Base-by-base conservation (phyloP, 2,329 filamentous ascomycete species). In the Colletotrichum camelliae region DNA sequence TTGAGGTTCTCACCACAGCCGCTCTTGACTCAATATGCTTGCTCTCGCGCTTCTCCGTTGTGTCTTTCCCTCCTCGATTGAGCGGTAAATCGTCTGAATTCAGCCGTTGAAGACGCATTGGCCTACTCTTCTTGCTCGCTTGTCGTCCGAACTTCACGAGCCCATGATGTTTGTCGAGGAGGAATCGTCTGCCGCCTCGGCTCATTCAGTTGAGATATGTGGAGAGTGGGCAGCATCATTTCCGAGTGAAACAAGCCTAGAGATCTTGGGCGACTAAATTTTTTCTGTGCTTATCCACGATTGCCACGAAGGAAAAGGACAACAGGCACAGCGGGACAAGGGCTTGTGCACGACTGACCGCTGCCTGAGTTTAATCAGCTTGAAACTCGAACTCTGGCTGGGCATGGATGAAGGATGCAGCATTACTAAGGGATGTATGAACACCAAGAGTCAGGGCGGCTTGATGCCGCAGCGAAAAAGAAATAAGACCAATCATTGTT, bases 221-320 rank as follows among this genome's bases (percentile, higher is more conserved):
- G 72, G 68, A 43, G 68, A 72, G 55, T 16, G 72, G 55, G 24
- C 48, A 60, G 27, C 70, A 75, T 75, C 68, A 75, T 75, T 58
- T 75, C 72, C 72, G 61, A 57, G 24, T 75, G 72, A 75, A 75
- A 75, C 72, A 62, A 21, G 72, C 39, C 72, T 57, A 75, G 62
- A 67, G 55, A 67, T 57, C 72, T 72, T 55, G 68, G 61, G 60
- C 58, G 60, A 33, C 37, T 52, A 18, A 37, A 37, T 10, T 61
- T 61, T 71, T 48, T 21, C 31, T 37, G 55, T 37, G 55, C 33
- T 43, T 29, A n/a, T 21, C 29, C 16, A 64, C 13, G 31, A 24
- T 37, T 58, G 39, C 21, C 68, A 29, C 31, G 29, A 29, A 58
- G n/a, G 15, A 61, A 43, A 21, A 48, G n/a, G 31, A 13, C 12